Percentiles rank a stretch among this genome's conserved stretches.
Conservation (phyloP, 2,329 filamentous ascomycete species). For the Fusarium napiforme region DNA sequence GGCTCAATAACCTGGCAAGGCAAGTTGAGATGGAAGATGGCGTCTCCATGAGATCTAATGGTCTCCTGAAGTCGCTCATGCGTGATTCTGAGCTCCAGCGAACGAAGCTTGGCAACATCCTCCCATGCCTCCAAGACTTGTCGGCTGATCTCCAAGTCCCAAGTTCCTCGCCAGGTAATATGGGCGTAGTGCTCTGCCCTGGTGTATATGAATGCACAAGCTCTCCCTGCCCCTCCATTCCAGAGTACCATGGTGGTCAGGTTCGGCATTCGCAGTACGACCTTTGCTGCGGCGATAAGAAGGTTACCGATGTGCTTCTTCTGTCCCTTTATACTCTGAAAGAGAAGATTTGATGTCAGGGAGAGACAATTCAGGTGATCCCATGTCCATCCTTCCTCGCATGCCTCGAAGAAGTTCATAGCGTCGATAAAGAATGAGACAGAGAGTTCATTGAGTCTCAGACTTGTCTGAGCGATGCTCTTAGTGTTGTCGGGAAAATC, state of each 20-base stretch:
- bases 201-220: constrained; percentile 1
- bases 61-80: not conserved
- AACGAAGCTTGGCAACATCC: not conserved
- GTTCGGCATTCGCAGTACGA: not conserved
- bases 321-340: accelerated
- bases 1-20: constrained; percentile 9
- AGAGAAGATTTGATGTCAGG: not conserved
- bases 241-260: constrained; percentile 4
- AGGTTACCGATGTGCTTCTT: accelerated
- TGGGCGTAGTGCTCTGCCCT: not conserved
- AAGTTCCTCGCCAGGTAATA: constrained; percentile 5
- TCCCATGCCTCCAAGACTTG: not conserved
- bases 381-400: not conserved
- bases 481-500: too few relatives aligned
- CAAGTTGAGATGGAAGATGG: constrained; percentile 3
- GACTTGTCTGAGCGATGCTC: too few relatives aligned
- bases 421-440: constrained; percentile 2
- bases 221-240: not conserved
- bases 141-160: not conserved
- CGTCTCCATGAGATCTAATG: constrained; percentile 20
- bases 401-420: not conserved
- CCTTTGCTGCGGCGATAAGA: not conserved
- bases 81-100: not conserved
- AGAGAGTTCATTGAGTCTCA: not conserved
- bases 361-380: not conserved